Conservation (phyloP, 192 early-diverging fungal species). For the Rhizophagus sp. region DNA sequence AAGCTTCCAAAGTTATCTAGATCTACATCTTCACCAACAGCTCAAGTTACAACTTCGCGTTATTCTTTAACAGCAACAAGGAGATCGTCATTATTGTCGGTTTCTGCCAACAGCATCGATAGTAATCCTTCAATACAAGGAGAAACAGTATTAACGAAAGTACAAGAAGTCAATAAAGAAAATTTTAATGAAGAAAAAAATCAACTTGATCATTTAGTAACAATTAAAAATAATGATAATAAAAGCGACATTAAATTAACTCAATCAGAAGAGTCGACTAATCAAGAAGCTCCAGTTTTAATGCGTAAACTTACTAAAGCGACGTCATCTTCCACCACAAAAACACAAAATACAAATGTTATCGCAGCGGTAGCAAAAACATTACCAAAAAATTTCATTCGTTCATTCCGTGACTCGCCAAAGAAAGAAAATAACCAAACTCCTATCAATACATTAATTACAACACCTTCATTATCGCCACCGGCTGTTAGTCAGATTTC, state of each 20-base stretch:
- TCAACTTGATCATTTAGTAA: neutral
- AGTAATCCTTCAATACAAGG: neutral
- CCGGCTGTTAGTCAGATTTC: slow-evolving; percentile 9
- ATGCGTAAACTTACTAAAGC: neutral
- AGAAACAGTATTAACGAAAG: too few species aligned
- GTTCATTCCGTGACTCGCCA: neutral
- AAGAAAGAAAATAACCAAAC: neutral
- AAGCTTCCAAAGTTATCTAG: neutral
- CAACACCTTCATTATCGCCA: slow-evolving; percentile 2
- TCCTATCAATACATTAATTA: neutral
- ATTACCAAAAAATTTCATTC: slow-evolving; percentile 8
- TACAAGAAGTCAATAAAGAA: neutral
- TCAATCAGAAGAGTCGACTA: neutral
- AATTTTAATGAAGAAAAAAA: neutral
- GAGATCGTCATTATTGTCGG: neutral
- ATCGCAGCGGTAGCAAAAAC: neutral
- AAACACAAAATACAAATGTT: slow-evolving; percentile 6
- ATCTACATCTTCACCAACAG: neutral
- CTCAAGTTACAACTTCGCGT: neutral
- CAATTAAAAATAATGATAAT: neutral
- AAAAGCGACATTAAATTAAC: neutral
- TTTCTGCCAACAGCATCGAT: neutral
- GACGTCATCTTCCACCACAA: neutral
- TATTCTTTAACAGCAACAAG: neutral
- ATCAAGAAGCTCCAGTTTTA: neutral